Conservation (phyloP, 306 rosid species). For the Gynostemma pentaphyllum region DNA sequence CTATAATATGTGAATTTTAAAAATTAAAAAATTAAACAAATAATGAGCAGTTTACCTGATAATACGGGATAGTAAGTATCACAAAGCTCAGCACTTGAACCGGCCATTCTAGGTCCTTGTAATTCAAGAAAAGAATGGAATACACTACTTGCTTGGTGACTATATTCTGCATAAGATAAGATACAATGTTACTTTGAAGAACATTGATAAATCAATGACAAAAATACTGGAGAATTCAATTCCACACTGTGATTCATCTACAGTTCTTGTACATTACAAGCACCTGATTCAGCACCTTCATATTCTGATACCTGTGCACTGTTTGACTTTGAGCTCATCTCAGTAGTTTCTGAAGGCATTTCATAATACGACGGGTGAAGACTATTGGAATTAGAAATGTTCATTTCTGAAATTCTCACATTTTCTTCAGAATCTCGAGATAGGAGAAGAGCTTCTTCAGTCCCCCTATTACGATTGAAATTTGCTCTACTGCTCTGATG, state of each 20-base stretch:
- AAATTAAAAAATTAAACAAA: neutral
- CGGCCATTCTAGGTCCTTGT: slow-evolving; percentile 33
- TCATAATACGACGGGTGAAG: slow-evolving; percentile 30
- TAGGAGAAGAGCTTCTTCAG: slow-evolving; percentile 10
- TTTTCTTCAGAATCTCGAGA: slow-evolving; percentile 24
- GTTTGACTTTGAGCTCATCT: slow-evolving; percentile 45
- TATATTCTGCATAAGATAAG: slow-evolving; percentile 39
- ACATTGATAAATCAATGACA: neutral
- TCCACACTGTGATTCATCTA: neutral
- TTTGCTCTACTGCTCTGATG: slow-evolving; percentile 51
- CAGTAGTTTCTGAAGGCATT: slow-evolving; percentile 44
- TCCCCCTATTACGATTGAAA: slow-evolving; percentile 14
- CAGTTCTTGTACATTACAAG: slow-evolving; percentile 3
- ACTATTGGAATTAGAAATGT: slow-evolving; percentile 38
- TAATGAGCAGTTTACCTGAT: slow-evolving; percentile 31
- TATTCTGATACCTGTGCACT: slow-evolving; percentile 54
- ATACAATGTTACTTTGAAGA: slow-evolving; percentile 14
- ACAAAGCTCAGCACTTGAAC: slow-evolving; percentile 24
- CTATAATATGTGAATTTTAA: neutral
- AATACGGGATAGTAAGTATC: slow-evolving; percentile 25
- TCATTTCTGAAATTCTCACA: slow-evolving; percentile 31
- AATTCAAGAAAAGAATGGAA: slow-evolving; percentile 29
- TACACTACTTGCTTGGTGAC: slow-evolving; percentile 37
- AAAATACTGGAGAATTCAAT: neutral
- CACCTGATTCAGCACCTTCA: slow-evolving; percentile 83